phyloP scores from a whole-genome alignment of 2,329 filamentous ascomycete genomes.

The Cryphonectria japonica region DNA sequence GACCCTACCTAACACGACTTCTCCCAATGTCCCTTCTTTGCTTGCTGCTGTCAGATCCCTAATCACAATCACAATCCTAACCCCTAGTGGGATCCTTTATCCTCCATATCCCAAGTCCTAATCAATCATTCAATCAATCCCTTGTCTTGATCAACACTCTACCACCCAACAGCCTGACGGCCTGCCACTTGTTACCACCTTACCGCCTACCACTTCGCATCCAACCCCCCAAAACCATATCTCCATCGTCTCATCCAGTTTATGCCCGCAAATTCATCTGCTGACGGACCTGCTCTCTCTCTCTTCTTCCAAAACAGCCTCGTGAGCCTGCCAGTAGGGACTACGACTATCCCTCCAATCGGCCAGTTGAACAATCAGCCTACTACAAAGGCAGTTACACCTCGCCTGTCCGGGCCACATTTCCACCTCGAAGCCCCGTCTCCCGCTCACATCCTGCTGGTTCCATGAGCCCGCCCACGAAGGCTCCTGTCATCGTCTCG shows the following conservation, averaged over 20 bases:
- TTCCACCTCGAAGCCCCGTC: slow-evolving; percentile 54
- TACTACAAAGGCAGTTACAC: slow-evolving; percentile 56
- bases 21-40: neutral
- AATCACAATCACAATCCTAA: slow-evolving; percentile 11
- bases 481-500: slow-evolving; percentile 50
- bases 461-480: slow-evolving; percentile 49
- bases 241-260: slow-evolving; percentile 25
- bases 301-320: slow-evolving; percentile 41
- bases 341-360: slow-evolving; percentile 50
- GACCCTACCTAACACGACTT: neutral
- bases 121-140: neutral
- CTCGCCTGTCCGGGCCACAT: slow-evolving; percentile 51
- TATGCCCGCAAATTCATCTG: slow-evolving; percentile 13
- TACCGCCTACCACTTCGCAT: neutral
- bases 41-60: slow-evolving; percentile 24
- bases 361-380: slow-evolving; percentile 47
- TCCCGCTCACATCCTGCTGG: slow-evolving; percentile 49
- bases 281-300: slow-evolving; percentile 26
- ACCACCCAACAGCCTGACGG: slow-evolving; percentile 15
- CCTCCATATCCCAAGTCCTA: neutral
- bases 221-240: neutral
- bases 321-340: slow-evolving; percentile 45
- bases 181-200: neutral
- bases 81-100: neutral
- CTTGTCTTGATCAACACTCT: slow-evolving; percentile 2